Evolutionary conservation across 2,329 filamentous ascomycete species (phyloP), one percentile per base, ranked within the genome.

Genomic region (Apiospora phragmitis): DNA sequence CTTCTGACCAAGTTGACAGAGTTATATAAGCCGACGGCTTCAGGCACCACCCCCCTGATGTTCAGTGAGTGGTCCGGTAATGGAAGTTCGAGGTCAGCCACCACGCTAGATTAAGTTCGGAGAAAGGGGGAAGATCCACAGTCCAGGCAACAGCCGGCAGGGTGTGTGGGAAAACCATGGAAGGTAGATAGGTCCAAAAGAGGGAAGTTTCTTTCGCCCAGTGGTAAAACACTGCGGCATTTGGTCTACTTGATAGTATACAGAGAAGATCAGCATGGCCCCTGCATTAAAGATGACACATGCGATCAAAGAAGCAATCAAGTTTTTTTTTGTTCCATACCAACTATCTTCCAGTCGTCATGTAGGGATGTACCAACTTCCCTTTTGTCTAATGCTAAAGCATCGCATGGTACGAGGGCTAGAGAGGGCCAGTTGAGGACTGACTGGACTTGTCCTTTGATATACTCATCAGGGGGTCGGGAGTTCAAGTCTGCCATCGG

Each of bases 281-380:
- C 89, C 88, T 90, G 88, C 87, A 90, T 93, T 94, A 95, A 95
- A 93, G 93, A 94, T 95, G 93, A 95, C 92, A 94, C 91, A 91
- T 90, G 92, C 87, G 89, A 90, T 89, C 90, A 92, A 92, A 92
- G 91, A 89, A 87, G 89, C 89, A 67, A 86, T 85, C 85, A 84
- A 84, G 89, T 90, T 91, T 90, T 90, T 88, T 67, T 12, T 55
- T 18, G 4, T 26, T 7, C 12, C 14, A 16, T 32, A 2, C 4
- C n/a, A n/a, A 32, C 29, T 9, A 32, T 7, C 14, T 3, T 18
- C 11, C 3, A 7, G 26, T 55, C 32, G 5, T 8, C 18, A 7
- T 26, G 24, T 29, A 32, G 16, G 51, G 5, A 18, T 62, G 38
- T 62, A 38, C 4, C 18, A 21, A 21, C 55, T 38, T n/a, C 21